These are phyloP conservation scores for Neurospora hispaniola DNA, from an alignment of 495 filamentous ascomycete genomes.

Conservation along the genomic window DNA sequence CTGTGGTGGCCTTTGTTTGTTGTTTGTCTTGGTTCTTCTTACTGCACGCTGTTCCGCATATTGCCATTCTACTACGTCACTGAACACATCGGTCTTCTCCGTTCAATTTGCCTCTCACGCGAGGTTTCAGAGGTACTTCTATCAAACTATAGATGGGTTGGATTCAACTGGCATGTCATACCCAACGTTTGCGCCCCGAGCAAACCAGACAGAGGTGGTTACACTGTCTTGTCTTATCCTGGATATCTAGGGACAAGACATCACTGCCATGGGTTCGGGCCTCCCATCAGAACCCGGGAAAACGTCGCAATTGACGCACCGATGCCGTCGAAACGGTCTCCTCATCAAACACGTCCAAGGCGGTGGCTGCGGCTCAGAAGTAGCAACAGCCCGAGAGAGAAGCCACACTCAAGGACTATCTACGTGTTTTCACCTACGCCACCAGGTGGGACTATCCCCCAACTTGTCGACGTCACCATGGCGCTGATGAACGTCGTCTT, in stretches of 20 bases:
- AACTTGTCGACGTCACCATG: slow-evolving; percentile 25
- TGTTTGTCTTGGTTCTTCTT: background rate
- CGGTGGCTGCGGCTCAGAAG: background rate
- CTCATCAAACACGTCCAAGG: background rate
- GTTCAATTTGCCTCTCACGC: background rate
- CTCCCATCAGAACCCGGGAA: background rate
- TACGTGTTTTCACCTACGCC: slow-evolving; percentile 36
- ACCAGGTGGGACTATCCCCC: slow-evolving; percentile 30
- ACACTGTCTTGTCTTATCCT: background rate
- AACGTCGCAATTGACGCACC: background rate
- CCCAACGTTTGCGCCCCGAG: background rate
- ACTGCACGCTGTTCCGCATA: background rate
- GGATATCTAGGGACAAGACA: background rate
- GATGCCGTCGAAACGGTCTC: background rate
- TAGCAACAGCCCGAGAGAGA: slow-evolving; percentile 31
- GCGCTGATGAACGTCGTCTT: slow-evolving; percentile 31
- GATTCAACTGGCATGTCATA: background rate
- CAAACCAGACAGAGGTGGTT: background rate
- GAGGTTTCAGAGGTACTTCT: background rate
- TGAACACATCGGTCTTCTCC: background rate
- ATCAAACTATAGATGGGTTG: background rate
- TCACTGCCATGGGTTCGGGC: background rate
- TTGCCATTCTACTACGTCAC: background rate
- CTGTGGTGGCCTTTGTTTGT: background rate
- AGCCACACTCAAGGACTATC: slow-evolving; percentile 30